Evolutionary conservation across 2,329 filamentous ascomycete species (phyloP).

Genomic region (Amauroascus verrucosus): DNA sequence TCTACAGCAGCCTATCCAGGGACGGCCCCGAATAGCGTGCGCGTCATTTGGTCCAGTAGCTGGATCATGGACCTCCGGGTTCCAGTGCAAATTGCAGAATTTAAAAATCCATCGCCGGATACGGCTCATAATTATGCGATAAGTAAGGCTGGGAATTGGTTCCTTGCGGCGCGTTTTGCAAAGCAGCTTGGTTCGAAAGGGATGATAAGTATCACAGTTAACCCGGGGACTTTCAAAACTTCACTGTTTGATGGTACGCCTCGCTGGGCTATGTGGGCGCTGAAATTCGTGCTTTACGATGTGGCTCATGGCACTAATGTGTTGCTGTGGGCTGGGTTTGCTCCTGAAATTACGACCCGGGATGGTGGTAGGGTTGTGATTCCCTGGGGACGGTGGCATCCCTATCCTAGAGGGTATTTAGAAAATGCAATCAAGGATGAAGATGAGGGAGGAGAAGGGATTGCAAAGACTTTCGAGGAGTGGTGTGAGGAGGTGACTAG

Average conservation of each 20-base stretch:
- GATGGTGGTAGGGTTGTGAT: conserved; percentile 14
- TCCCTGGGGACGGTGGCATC: conserved; percentile 17
- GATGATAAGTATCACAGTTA: conserved; percentile 17
- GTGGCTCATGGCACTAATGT: conserved; percentile 39
- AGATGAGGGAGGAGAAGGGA: conserved; percentile 23
- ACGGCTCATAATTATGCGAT: conserved; percentile 23
- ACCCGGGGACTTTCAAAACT: conserved; percentile 30
- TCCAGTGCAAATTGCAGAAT: conserved; percentile 24
- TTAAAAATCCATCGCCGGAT: conserved; percentile 16
- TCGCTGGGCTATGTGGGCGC: conserved; percentile 19
- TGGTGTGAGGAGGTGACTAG: conserved; percentile 32
- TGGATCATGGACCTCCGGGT: conserved; percentile 9
- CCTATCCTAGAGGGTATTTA: conserved; percentile 17
- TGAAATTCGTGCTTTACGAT: conserved; percentile 24
- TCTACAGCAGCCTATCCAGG: conserved; percentile 22
- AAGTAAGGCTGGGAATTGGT: conserved; percentile 31
- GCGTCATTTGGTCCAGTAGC: conserved; percentile 28
- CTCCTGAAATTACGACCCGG: conserved; percentile 32
- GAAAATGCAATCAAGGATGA: conserved; percentile 17
- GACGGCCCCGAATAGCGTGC: conserved; percentile 20
- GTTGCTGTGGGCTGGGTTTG: conserved; percentile 40
- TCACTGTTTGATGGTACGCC: conserved; percentile 16
- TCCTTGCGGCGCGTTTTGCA: conserved; percentile 27
- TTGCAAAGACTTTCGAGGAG: conserved; percentile 31
- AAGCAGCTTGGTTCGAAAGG: conserved; percentile 17